Evolutionary conservation across 2,329 filamentous ascomycete species (phyloP), one percentile per base, ranked within the genome.

Genomic region (Colletotrichum neosansevieriae): DNA sequence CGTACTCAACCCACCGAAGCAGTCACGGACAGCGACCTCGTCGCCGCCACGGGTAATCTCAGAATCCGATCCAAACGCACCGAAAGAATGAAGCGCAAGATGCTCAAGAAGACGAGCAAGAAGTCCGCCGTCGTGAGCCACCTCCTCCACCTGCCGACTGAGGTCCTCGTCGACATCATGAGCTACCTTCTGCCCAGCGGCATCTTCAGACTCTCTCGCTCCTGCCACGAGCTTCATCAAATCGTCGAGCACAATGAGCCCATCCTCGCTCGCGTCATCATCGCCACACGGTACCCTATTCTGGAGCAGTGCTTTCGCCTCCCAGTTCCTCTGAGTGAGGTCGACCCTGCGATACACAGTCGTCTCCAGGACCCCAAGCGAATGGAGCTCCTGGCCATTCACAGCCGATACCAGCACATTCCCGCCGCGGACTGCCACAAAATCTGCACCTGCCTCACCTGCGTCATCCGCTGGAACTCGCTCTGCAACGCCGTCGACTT

Each of bases 381-480:
- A 40, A 81, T 84, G 67, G 77, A 81, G 29, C 73, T 80, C 56
- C 74, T 83, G 7, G 74, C 74, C 34, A 81, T 87, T 32, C 83
- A 86, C 73, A 82, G 81, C 66, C 82, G 81, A 49, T 88, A 85
- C 71, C 84, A 85, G 68, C 86, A 89, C 72, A 79, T 89, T 19
- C 77, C 77, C 44, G 70, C 78, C 1, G 82, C 84, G 0, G 81
- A 89, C 69, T 78, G 80, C 0, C 59, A 74, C 11, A 73, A 81
- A n/a, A 75, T 87, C 4, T 90, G 88, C 76, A 87, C 85, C 1
- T 90, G 87, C 72, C 75, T 87, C 29, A 86, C 84, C 0, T 89
- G 88, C 72, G 76, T 86, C 49, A 73, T 87, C 42, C 80, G 84
- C 2, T 90, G 87, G 88, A 86, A 86, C 71, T 82, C 85, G 13